These are phyloP conservation scores for Neurospora sp. DNA, from an alignment of 495 filamentous ascomycete species.

Conservation along the genomic window DNA sequence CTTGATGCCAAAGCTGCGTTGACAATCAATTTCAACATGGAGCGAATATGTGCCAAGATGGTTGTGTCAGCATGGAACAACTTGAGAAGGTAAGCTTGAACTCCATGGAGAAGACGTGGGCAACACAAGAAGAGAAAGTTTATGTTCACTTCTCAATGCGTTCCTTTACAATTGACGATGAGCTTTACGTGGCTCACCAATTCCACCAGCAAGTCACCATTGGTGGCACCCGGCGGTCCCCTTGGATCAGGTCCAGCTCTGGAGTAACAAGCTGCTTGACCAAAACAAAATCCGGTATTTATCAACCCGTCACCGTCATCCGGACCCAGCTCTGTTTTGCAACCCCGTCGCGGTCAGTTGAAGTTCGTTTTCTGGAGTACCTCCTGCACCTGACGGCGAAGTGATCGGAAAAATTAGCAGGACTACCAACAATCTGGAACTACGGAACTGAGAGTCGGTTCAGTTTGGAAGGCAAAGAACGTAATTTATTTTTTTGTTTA, in stretches of 20 bases:
- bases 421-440: background rate
- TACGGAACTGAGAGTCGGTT: background rate
- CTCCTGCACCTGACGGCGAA: background rate
- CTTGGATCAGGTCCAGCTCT: background rate
- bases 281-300: background rate
- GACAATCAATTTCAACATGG: background rate
- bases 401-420: background rate
- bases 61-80: background rate
- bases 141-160: background rate
- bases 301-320: background rate
- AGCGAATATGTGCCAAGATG: background rate
- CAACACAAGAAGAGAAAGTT: background rate
- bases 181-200: background rate
- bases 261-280: background rate
- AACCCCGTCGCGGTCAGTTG: background rate
- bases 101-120: background rate
- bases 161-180: background rate
- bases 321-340: background rate
- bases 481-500: background rate
- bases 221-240: background rate
- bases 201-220: background rate
- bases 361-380: background rate
- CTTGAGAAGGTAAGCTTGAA: background rate
- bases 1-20: background rate
- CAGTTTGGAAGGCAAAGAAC: background rate